Base-by-base conservation (phyloP, 129 eudicot species). In the Solidago caesia region DNA sequence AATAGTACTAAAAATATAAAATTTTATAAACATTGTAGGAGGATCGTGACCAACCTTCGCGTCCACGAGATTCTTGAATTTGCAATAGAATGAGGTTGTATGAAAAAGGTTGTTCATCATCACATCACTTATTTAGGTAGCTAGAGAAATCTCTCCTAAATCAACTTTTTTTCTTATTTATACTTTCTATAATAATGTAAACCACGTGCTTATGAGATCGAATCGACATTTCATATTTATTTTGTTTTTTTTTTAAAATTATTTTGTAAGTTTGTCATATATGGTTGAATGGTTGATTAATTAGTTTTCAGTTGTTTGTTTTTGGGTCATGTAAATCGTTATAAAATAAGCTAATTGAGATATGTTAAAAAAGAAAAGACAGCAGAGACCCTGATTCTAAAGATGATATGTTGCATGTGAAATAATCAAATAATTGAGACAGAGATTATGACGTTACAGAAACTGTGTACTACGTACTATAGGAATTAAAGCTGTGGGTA, bases 381-480 rank as follows among this genome's bases (percentile, higher is more conserved):
- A 68, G 59, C 47, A 41, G 21, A 58, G 57, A 58, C 44, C 44
- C 21, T 27, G 71, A 74, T 74, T 63, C 47, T 27, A 42, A 39
- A 64, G 53, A 74, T 64, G 39, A 14, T 48, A 64, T 64, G 53
- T 33, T 74, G 70, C 78, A 74, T 65, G 79, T 75, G 79, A 75
- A 75, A 75, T 64, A 8, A 75, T 65, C 4, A 75, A 75, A 75
- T 64, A 8, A 75, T 65, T 15, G 64, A 59, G 59, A 53, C 53
- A 39, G 55, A 58, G 27, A 73, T 25, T 43, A 44, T 45, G 68
- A 73, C 68, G 57, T 73, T 15, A 53, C 72, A 75, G 7, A 64
- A 15, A 64, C 29, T 12, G 65, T 43, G 64, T 51, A 51, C 29
- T 13, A 61, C 21, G 21, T 21, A 21, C 58, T 33, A 3, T 33